Evolutionary conservation across 306 rosid genomes (phyloP).

Genomic region (Astragalus glycyphyllos): DNA sequence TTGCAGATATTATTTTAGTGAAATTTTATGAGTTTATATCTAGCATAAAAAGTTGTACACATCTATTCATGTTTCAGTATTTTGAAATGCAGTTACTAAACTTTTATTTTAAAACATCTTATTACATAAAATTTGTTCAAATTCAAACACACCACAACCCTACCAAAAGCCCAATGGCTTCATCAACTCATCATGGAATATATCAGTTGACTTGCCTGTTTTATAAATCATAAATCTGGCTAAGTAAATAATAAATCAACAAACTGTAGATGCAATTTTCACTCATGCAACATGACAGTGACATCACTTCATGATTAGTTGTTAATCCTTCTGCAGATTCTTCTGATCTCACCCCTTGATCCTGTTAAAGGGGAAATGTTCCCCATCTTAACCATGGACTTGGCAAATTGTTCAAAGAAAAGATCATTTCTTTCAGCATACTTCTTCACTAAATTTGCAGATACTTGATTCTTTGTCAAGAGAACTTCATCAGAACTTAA

Average conservation of each 20-base stretch:
- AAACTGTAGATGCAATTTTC: slow-evolving; percentile 8
- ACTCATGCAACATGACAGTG: neutral
- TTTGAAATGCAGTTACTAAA: too few relatives aligned
- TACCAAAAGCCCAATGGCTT: slow-evolving; percentile 19
- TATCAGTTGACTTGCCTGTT: neutral
- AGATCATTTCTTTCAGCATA: slow-evolving; percentile 61
- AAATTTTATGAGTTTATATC: too few relatives aligned
- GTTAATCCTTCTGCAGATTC: slow-evolving; percentile 78
- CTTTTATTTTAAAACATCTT: neutral
- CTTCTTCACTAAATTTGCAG: slow-evolving; percentile 66
- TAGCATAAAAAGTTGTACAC: too few relatives aligned
- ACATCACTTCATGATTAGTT: neutral
- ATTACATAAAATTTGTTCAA: slow-evolving; percentile 30
- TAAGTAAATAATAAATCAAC: slow-evolving; percentile 31
- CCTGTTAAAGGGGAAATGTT: slow-evolving; percentile 85
- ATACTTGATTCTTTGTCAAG: slow-evolving; percentile 57
- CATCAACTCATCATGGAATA: slow-evolving; percentile 9
- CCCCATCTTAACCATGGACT: slow-evolving; percentile 96
- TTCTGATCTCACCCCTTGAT: slow-evolving; percentile 85
- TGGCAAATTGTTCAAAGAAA: slow-evolving; percentile 82
- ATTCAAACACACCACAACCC: slow-evolving; percentile 5
- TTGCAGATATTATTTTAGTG: too few relatives aligned
- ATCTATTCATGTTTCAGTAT: too few relatives aligned
- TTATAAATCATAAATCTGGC: neutral
- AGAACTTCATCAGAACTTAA: slow-evolving; percentile 85